Evolutionary conservation across 1,139 yeast species (phyloP), one percentile per base, ranked within the genome.

Genomic region (Suhomyces bokatorum): DNA sequence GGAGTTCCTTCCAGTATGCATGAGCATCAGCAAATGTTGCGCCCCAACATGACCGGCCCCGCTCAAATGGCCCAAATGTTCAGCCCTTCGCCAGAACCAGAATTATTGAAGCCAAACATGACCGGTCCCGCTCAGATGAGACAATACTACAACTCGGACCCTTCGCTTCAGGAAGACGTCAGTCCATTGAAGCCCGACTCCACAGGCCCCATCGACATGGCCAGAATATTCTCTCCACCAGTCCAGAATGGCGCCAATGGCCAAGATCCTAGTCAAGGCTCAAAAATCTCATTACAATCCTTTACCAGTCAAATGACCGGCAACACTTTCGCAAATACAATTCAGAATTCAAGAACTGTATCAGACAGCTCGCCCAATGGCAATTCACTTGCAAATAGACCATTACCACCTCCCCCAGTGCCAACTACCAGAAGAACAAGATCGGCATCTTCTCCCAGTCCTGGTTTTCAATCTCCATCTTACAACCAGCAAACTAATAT

Each of bases 31-130:
- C 50, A 57, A 26, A 61, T 60, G 45, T 70, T 75, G 27, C 62
- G 69, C 50, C 84, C 84, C 17, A 73, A 78, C 45, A 73, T 76
- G 66, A 77, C 83, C 0, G 83, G 83, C 0, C 80, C 84, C 2
- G 79, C 80, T 35, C 75, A 71, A 49, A 70, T 70, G 70, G 58
- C 70, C 0, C 64, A 59, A 32, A 51, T 58, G 53, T 58, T 57
- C 43, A 53, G 59, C 28, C 63, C 64, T 7, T 53, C 60, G 2
- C 64, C 63, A 3, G 58, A 58, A 20, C 56, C 63, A 3, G 61
- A 47, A 36, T 44, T 50, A 9, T 52, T 61, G 26, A 50, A 56
- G 37, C 66, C 66, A 11, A 60, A 62, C 42, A 60, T 58, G 64
- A 60, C 65, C 2, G 64, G 64, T 1, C 66, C 66, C 1, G 63